A percentile compares a stretch with the other conserved stretches of the same genome.
These are phyloP conservation scores for Venturia effusa DNA, from an alignment of 2,329 filamentous ascomycete genomes.

Conservation along the genomic window DNA sequence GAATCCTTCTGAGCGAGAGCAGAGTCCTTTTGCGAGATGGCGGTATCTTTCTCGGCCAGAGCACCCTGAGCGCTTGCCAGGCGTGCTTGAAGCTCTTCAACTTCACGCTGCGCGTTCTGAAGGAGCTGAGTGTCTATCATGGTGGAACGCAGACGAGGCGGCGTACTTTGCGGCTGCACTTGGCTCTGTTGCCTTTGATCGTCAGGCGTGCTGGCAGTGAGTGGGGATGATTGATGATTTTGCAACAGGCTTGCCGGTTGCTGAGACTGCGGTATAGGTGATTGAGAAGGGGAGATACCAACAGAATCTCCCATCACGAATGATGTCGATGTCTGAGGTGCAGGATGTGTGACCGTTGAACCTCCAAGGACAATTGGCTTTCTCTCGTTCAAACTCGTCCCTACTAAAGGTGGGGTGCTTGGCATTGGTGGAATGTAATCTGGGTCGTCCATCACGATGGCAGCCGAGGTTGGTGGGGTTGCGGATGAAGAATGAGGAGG, in stretches of 20 bases:
- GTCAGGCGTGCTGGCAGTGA: not conserved
- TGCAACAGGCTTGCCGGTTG: not conserved
- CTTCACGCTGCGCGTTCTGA: not conserved
- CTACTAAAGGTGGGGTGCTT: not conserved
- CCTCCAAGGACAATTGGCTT: conserved; percentile 3
- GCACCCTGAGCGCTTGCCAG: not conserved
- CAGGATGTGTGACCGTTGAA: not conserved
- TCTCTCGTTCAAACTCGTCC: not conserved
- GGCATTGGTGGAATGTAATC: conserved; percentile 11
- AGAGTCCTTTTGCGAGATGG: conserved; percentile 5
- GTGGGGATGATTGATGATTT: not conserved
- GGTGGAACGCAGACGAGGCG: not conserved
- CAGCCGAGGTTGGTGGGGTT: not conserved
- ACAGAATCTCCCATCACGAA: not conserved
- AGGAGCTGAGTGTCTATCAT: not conserved
- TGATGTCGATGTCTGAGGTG: not conserved
- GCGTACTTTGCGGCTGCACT: not conserved
- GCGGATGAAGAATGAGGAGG: not conserved
- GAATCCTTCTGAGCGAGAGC: conserved; percentile 1
- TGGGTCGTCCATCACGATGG: not conserved
- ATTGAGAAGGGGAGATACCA: not conserved
- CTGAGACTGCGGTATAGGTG: not conserved
- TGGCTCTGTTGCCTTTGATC: not conserved
- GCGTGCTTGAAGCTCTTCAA: not conserved
- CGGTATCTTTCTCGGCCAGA: conserved; percentile 3